phyloP scores from a whole-genome alignment of 1,139 yeast genomes.

The Geotrichum siamense region DNA sequence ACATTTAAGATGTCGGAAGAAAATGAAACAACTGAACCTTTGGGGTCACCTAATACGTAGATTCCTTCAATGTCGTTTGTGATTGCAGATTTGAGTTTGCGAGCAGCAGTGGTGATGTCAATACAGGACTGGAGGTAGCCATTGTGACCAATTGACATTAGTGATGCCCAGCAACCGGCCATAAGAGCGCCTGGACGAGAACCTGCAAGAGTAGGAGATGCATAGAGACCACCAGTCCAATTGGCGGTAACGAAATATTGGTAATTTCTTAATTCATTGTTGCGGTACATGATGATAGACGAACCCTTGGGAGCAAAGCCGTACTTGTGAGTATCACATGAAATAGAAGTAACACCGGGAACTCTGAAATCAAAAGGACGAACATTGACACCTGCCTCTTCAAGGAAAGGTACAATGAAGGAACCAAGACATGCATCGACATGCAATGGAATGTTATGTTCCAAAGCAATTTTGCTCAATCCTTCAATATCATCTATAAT shows the following conservation, averaged over 20 bases:
- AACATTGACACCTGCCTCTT: slow-evolving; percentile 44
- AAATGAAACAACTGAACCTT: slow-evolving; percentile 75
- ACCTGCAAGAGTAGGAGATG: slow-evolving; percentile 94
- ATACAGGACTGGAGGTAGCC: slow-evolving; percentile 67
- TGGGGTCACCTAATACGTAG: slow-evolving; percentile 75
- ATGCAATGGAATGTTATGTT: slow-evolving; percentile 69
- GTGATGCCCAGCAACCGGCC: slow-evolving; percentile 97
- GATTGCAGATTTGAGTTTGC: slow-evolving; percentile 48
- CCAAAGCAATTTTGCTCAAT: slow-evolving; percentile 58
- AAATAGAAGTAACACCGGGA: slow-evolving; percentile 93
- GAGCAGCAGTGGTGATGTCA: slow-evolving; percentile 61
- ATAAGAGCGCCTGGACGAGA: slow-evolving; percentile 94
- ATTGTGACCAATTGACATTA: slow-evolving; percentile 66
- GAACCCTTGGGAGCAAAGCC: slow-evolving; percentile 98
- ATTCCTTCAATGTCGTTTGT: slow-evolving; percentile 45
- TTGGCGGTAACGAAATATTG: slow-evolving; percentile 80
- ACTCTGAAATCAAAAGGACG: slow-evolving; percentile 80
- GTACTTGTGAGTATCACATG: slow-evolving; percentile 96
- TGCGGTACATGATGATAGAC: slow-evolving; percentile 83
- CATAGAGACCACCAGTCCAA: slow-evolving; percentile 95
- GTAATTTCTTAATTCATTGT: slow-evolving; percentile 54
- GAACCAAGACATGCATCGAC: slow-evolving; percentile 97
- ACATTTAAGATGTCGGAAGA: slow-evolving; percentile 52
- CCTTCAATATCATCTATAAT: slow-evolving; percentile 81
- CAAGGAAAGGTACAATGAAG: slow-evolving; percentile 75